Conservation (phyloP, 2,329 filamentous ascomycete genomes). For the Scedosporium boydii region DNA sequence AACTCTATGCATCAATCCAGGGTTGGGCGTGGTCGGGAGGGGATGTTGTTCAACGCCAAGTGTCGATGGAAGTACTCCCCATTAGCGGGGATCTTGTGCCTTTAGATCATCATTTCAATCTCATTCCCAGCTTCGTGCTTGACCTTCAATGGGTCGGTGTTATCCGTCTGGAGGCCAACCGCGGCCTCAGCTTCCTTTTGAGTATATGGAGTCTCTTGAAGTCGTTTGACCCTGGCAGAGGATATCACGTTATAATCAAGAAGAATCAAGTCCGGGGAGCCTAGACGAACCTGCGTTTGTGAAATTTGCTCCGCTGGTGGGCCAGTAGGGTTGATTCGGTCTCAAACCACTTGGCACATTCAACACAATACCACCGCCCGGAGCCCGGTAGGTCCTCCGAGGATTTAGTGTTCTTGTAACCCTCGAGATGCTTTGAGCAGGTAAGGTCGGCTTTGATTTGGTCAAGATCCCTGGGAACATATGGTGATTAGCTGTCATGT, state of each 20-base stretch:
- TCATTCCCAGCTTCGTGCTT: conserved; percentile 20
- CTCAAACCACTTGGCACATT: conserved; percentile 97
- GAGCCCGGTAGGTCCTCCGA: conserved; percentile 81
- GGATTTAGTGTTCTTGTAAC: conserved; percentile 70
- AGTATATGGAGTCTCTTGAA: conserved; percentile 77
- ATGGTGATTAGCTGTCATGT: conserved; percentile 11
- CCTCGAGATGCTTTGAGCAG: conserved; percentile 68
- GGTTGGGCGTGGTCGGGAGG: no score
- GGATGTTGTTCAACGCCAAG: no score
- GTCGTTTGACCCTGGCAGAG: conserved; percentile 58
- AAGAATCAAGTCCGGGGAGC: conserved; percentile 14
- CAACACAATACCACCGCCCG: conserved; percentile 77
- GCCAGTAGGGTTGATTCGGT: conserved; percentile 63
- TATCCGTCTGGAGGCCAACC: conserved; percentile 61
- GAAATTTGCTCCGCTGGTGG: conserved; percentile 81
- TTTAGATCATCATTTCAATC: conserved; percentile 24
- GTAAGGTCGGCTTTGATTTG: conserved; percentile 79
- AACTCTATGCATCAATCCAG: no score
- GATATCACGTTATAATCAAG: not conserved
- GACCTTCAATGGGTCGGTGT: conserved; percentile 30
- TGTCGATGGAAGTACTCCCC: no score
- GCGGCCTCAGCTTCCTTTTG: conserved; percentile 81
- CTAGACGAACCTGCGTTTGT: conserved; percentile 67
- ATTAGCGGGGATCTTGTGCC: no score
- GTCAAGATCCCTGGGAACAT: conserved; percentile 67